Conservation (phyloP, 1,284 basidiomycete genomes). For the Flammula alnicola region DNA sequence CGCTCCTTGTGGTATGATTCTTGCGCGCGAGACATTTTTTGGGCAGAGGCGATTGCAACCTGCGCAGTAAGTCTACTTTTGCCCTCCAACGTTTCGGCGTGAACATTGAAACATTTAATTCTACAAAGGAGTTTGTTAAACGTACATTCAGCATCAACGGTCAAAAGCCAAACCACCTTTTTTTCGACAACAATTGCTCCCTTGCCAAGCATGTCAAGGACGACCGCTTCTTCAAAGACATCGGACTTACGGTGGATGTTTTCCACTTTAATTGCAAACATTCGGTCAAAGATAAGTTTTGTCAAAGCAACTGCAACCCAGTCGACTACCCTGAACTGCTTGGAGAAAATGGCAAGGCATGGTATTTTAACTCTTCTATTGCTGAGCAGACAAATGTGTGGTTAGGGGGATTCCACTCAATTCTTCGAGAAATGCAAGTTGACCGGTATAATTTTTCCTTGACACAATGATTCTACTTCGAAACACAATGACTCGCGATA, state of each 20-base stretch:
- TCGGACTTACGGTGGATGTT: constrained; percentile 41
- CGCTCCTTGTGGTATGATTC: constrained; percentile 13
- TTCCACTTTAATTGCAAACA: constrained; percentile 50
- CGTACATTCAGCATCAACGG: constrained; percentile 16
- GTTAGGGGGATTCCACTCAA: background rate
- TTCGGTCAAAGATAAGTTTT: constrained; percentile 34
- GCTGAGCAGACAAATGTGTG: constrained; percentile 25
- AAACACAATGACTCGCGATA: too few species aligned
- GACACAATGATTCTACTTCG: background rate
- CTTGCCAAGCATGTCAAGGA: constrained; percentile 27
- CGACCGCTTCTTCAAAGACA: constrained; percentile 29
- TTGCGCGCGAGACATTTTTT: constrained; percentile 13
- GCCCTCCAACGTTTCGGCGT: background rate
- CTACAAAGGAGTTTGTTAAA: constrained; percentile 26
- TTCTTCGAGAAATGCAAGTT: constrained; percentile 5
- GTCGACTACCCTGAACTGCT: constrained; percentile 34
- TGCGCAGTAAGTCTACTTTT: background rate
- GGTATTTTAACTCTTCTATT: constrained; percentile 36
- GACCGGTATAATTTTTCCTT: background rate
- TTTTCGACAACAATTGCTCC: constrained; percentile 44
- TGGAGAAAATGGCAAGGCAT: constrained; percentile 27
- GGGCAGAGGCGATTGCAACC: constrained; percentile 6
- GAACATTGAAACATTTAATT: background rate
- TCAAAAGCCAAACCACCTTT: constrained; percentile 32
- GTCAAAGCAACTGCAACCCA: constrained; percentile 43